A percentile compares a stretch with the other conserved stretches of the same genome.
These are phyloP conservation scores for Boeremia exigua DNA, from an alignment of 2,329 filamentous ascomycete species.

Conservation along the genomic window DNA sequence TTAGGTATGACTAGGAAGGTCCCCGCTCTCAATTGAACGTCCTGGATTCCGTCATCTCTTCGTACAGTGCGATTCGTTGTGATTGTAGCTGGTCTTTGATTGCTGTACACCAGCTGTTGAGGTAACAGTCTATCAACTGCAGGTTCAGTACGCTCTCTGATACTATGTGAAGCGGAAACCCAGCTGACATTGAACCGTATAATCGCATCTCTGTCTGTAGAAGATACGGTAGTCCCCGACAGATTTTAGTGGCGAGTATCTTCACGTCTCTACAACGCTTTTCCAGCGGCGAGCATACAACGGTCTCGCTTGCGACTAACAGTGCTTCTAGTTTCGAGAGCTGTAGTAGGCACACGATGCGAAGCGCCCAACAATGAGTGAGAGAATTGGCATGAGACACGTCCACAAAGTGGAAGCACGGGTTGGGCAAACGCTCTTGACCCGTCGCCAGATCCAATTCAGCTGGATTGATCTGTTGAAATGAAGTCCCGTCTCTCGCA, in stretches of 20 bases:
- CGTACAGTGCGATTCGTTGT: neutral
- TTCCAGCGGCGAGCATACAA: neutral
- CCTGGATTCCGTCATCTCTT: neutral
- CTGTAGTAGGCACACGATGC: neutral
- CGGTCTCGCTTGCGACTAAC: neutral
- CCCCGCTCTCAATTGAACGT: neutral
- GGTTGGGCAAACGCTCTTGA: neutral
- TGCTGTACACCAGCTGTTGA: neutral
- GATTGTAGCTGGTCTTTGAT: neutral
- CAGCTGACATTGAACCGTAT: slow-evolving; percentile 10
- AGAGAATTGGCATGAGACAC: slow-evolving; percentile 6
- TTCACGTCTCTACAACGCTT: neutral
- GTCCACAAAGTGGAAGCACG: slow-evolving; percentile 1
- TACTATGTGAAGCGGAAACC: slow-evolving; percentile 1
- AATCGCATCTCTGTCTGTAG: slow-evolving; percentile 5
- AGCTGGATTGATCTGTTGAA: neutral
- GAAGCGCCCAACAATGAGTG: slow-evolving; percentile 3
- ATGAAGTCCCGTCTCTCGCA: neutral
- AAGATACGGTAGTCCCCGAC: neutral
- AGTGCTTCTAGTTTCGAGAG: neutral
- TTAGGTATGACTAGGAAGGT: neutral
- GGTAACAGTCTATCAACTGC: neutral
- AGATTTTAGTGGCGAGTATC: slow-evolving; percentile 2
- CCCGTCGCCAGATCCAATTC: neutral
- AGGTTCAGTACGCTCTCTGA: slow-evolving; percentile 4